These are phyloP conservation scores for Calonectria pseudoturangicola DNA, from an alignment of 2,329 filamentous ascomycete species.

Conservation along the genomic window DNA sequence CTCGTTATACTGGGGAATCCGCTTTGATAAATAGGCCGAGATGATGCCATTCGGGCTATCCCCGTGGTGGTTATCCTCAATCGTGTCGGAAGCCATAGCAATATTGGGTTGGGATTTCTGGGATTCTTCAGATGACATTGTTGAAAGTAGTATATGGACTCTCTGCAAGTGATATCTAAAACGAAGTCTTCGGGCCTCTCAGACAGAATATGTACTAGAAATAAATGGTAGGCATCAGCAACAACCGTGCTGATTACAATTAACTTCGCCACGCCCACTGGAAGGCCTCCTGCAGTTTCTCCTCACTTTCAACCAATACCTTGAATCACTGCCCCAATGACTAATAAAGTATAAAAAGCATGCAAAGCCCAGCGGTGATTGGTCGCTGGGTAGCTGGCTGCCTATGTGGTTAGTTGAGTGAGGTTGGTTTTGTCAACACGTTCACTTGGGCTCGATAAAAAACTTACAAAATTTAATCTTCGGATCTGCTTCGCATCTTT, in stretches of 20 bases:
- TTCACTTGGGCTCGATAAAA: neutral
- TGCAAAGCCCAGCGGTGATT: neutral
- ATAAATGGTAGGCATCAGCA: neutral
- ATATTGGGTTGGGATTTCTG: neutral
- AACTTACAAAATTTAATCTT: no score
- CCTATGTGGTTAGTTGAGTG: neutral
- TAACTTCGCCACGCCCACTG: neutral
- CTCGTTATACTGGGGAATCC: neutral
- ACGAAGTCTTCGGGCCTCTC: neutral
- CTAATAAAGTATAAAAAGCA: neutral
- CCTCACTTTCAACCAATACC: neutral
- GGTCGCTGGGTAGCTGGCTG: neutral
- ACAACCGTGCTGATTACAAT: neutral
- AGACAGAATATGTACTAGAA: neutral
- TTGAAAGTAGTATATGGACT: neutral
- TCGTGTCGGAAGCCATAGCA: neutral
- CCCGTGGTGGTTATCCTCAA: neutral
- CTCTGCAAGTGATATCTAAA: neutral
- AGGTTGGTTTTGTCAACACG: neutral
- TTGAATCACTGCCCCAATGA: neutral
- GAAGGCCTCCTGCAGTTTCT: neutral
- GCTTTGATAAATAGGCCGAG: conserved; percentile 3
- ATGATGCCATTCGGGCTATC: neutral
- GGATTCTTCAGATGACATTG: neutral
- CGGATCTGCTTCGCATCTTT: no score